phyloP scores from a whole-genome alignment of 2,329 filamentous ascomycete species.

The Conoideocrella luteorostrata region DNA sequence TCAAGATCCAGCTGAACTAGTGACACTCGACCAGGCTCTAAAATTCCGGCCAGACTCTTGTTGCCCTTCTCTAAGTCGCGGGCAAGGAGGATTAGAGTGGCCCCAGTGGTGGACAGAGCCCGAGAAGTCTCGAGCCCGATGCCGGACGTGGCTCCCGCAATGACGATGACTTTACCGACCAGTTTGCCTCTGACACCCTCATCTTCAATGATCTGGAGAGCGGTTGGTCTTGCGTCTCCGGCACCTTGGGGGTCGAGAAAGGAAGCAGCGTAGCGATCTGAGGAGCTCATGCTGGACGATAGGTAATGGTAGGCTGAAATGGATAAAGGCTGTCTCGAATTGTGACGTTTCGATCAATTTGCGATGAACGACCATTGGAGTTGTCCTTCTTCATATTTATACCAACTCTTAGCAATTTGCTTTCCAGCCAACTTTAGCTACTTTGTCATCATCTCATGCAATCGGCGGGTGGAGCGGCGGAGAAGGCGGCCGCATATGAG shows the following conservation, averaged over 20 bases:
- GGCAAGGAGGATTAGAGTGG: neutral
- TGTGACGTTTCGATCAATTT: too few species aligned
- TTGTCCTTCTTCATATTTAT: too few species aligned
- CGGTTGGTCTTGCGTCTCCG: conserved; percentile 12
- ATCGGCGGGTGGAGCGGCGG: too few species aligned
- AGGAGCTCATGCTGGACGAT: neutral
- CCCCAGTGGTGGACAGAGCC: neutral
- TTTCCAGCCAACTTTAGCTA: too few species aligned
- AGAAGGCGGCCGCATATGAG: too few species aligned
- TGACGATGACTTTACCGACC: conserved; percentile 1
- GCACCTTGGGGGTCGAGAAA: conserved; percentile 8
- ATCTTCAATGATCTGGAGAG: conserved; percentile 5
- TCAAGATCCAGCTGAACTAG: neutral
- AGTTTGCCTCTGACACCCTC: neutral
- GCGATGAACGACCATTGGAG: too few species aligned
- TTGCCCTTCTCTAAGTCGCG: neutral
- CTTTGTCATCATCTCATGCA: too few species aligned
- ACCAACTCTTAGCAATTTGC: too few species aligned
- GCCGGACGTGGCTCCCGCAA: conserved; percentile 1
- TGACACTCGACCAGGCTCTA: neutral
- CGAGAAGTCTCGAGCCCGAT: conserved; percentile 3
- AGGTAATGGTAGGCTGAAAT: too few species aligned
- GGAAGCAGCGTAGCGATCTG: conserved; percentile 3
- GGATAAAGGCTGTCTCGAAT: too few species aligned
- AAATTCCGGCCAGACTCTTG: neutral